Evolutionary conservation across 2,329 filamentous ascomycete genomes (phyloP).

Genomic region (Arthrobotrys conoides): DNA sequence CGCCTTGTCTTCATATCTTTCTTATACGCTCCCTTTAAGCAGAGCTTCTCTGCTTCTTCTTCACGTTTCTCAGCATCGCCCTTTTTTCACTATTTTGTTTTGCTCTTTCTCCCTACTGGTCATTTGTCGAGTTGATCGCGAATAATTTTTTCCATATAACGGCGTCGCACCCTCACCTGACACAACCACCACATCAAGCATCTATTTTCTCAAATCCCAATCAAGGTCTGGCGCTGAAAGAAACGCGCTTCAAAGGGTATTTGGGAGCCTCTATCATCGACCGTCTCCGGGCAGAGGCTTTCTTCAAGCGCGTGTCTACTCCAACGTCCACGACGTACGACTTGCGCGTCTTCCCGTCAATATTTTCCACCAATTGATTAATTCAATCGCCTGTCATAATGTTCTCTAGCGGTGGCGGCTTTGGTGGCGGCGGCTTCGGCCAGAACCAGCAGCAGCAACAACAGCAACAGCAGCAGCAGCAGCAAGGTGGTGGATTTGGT

Average conservation of each 20-base stretch:
- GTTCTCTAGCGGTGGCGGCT: constrained; percentile 63
- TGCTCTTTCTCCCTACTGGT: constrained; percentile 49
- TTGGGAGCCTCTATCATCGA: constrained; percentile 13
- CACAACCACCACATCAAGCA: constrained; percentile 2
- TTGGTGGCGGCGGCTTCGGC: constrained; percentile 61
- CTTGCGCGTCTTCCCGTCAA: constrained; percentile 43
- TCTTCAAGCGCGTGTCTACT: constrained; percentile 38
- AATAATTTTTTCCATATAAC: constrained; percentile 48
- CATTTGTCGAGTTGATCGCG: constrained; percentile 54
- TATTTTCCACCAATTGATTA: constrained; percentile 20
- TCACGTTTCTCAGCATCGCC: constrained; percentile 44
- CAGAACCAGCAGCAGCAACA: constrained; percentile 41
- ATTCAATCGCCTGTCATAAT: constrained; percentile 28
- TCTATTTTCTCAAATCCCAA: constrained; percentile 8
- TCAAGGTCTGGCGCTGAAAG: constrained; percentile 34
- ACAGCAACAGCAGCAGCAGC: constrained; percentile 53
- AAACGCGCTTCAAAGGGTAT: constrained; percentile 39
- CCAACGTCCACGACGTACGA: constrained; percentile 21
- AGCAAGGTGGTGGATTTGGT: constrained; percentile 59
- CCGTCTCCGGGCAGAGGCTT: neutral
- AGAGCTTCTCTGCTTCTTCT: constrained; percentile 3
- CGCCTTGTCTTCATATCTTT: constrained; percentile 40
- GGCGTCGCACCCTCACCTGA: constrained; percentile 15
- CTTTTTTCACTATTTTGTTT: constrained; percentile 55
- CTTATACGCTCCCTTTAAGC: constrained; percentile 44